Base-by-base conservation (phyloP, 164 flowering plant species). In the Magnolia officinalis region DNA sequence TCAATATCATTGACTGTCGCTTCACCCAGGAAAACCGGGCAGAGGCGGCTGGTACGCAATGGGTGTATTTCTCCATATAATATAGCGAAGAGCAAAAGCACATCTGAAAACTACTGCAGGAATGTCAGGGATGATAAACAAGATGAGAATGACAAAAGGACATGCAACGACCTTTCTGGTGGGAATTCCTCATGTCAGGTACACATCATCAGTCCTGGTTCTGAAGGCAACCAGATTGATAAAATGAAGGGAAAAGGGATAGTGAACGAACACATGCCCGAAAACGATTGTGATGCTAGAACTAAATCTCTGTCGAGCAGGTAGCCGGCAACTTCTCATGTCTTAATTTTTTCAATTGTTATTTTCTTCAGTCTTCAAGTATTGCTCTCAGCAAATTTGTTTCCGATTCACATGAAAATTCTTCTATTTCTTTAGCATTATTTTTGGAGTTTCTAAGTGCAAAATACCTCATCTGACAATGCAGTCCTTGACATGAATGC, bases 61-160 rank as follows among this genome's bases (percentile, higher is more conserved):
- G 98, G 98, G 31, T 89, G 94, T 72, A 95, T 93, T 66, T 90
- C 98, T 75, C 98, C 98, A 7, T 80, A 69, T 75, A 90, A 89
- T 72, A 92, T 91, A 61, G 90, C 88, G 50, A 89, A 77, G 84
- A 83, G 83, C 63, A 84, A 82, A 77, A 82, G 82, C 70, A 63
- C 81, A 63, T 78, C 76, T 64, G 87, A 81, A 58, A 78, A 51
- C 61, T 51, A 67, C 9, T 66, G 71, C 21, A 72, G 63, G 58
- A 73, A 68, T 61, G 66, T 66, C 63, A 72, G 58, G 37, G 75
- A 68, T 79, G 76, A 55, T 80, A 81, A 63, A 69, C 77, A 71
- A 49, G 76, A 31, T 76, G 78, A 72, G 61, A 16, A 18, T 20
- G 72, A n/a, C 29, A 74, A 50, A 64, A 21, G 1, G 45, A 58